Conservation (phyloP, 768 basidiomycete species). For the Candolleomyces eurysporus region DNA sequence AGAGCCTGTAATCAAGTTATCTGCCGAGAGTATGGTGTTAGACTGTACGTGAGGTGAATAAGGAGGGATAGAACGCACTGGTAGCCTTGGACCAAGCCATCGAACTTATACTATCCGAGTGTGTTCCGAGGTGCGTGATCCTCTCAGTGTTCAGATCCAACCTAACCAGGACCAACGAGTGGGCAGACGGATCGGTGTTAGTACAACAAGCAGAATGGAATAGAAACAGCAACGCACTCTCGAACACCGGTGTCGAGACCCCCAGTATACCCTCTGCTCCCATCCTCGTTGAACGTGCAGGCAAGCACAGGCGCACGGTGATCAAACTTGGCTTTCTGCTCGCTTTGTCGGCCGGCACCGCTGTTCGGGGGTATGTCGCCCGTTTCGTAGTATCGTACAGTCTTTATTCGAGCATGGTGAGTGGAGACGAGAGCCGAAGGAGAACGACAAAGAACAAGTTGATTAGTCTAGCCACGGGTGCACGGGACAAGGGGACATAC, state of each 20-base stretch:
- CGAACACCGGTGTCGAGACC: conserved; percentile 83
- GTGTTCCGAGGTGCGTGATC: conserved; percentile 73
- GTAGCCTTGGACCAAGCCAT: conserved; percentile 67
- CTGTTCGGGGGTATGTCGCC: conserved; percentile 56
- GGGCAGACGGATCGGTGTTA: background rate
- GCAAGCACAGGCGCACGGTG: conserved; percentile 89
- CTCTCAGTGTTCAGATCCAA: conserved; percentile 76
- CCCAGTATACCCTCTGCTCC: conserved; percentile 65
- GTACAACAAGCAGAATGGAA: background rate
- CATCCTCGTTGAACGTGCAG: conserved; percentile 64
- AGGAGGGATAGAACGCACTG: conserved; percentile 40
- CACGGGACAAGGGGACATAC: conserved; percentile 26
- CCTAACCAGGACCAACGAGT: too few relatives aligned
- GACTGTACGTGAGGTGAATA: too few relatives aligned
- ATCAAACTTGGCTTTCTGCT: conserved; percentile 78
- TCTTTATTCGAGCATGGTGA: conserved; percentile 19
- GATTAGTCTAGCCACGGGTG: background rate
- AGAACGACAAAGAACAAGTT: too few relatives aligned
- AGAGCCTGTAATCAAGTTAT: conserved; percentile 72
- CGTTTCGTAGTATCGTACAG: conserved; percentile 51
- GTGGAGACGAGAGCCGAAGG: too few relatives aligned
- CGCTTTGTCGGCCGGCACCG: conserved; percentile 35
- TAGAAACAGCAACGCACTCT: conserved; percentile 53
- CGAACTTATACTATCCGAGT: conserved; percentile 75
- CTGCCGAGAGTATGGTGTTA: too few relatives aligned